Percentiles rank a stretch among this genome's conserved stretches.
phyloP scores from a whole-genome alignment of 768 basidiomycete genomes.

The Tricholoma flavovirens region DNA sequence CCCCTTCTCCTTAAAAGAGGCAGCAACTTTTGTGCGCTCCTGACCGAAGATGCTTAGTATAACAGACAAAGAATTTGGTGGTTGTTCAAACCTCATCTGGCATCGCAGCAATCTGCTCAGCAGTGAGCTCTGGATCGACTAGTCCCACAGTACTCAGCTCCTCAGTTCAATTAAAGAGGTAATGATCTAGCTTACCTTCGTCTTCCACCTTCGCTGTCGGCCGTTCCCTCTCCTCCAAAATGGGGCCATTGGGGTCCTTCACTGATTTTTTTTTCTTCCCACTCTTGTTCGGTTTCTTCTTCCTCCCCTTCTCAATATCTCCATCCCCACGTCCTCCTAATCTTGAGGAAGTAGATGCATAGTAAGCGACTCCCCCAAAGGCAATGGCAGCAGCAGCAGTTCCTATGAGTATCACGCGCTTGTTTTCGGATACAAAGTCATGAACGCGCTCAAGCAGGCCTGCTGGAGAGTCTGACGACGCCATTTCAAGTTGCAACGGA shows the following conservation, averaged over 20 bases:
- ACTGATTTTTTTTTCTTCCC: constrained; percentile 51
- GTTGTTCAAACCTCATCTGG: constrained; percentile 44
- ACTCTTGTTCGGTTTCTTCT: constrained; percentile 43
- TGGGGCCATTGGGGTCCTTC: constrained; percentile 62
- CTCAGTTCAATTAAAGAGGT: constrained; percentile 5
- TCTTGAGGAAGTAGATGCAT: constrained; percentile 52
- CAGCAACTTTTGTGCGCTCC: constrained; percentile 63
- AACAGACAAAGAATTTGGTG: too few species aligned
- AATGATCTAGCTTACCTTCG: constrained; percentile 24
- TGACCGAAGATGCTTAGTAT: constrained; percentile 17
- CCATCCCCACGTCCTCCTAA: constrained; percentile 25
- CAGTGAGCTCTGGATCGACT: constrained; percentile 34
- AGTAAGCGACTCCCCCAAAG: constrained; percentile 72
- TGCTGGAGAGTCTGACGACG: constrained; percentile 12
- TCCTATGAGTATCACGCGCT: constrained; percentile 65
- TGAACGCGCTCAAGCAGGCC: constrained; percentile 57
- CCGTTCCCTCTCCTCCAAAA: constrained; percentile 66
- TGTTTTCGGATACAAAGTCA: constrained; percentile 70
- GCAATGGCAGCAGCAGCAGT: constrained; percentile 68
- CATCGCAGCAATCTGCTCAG: constrained; percentile 53
- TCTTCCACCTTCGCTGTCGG: constrained; percentile 32
- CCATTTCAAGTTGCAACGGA: constrained; percentile 7
- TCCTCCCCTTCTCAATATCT: constrained; percentile 42
- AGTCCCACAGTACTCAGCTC: constrained; percentile 13
- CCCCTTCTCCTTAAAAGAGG: constrained; percentile 62